Conservation (phyloP, 2,329 filamentous ascomycete genomes). For the Fusarium gaditjirri region DNA sequence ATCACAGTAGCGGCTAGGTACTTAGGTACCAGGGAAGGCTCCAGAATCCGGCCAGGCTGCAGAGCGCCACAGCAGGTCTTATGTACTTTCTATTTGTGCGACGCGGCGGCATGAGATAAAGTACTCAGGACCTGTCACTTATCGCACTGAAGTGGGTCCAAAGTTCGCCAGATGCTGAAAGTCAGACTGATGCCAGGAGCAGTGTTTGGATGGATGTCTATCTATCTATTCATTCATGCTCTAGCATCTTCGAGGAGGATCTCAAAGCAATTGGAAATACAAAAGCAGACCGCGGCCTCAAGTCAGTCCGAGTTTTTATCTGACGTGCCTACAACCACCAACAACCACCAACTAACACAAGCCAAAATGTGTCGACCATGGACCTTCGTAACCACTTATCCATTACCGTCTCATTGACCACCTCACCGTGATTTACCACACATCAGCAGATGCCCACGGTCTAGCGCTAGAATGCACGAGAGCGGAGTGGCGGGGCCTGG, state of each 20-base stretch:
- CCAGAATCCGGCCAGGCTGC: constrained; percentile 50
- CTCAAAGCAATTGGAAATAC: constrained; percentile 17
- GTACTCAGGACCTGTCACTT: constrained; percentile 37
- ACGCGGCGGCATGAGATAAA: neutral
- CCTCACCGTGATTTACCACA: constrained; percentile 13
- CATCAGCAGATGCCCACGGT: constrained; percentile 28
- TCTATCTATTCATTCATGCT: constrained; percentile 1
- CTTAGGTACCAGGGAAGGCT: constrained; percentile 48
- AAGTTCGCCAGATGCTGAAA: constrained; percentile 5
- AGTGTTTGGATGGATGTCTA: neutral
- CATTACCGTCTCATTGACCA: constrained; percentile 28
- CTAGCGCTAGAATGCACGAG: constrained; percentile 23
- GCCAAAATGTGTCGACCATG: constrained; percentile 1
- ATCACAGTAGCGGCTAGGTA: constrained; percentile 32
- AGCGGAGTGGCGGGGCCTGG: constrained; percentile 32
- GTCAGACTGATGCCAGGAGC: constrained; percentile 31
- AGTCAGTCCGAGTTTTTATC: neutral
- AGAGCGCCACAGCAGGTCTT: constrained; percentile 36
- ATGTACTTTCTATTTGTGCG: constrained; percentile 26
- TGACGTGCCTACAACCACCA: neutral
- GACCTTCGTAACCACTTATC: constrained; percentile 19
- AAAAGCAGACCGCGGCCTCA: neutral
- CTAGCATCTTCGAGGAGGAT: constrained; percentile 22
- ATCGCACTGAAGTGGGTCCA: constrained; percentile 26
- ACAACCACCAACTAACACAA: neutral